Base-by-base conservation (phyloP, 306 rosid species). In the Albizia julibrissin region DNA sequence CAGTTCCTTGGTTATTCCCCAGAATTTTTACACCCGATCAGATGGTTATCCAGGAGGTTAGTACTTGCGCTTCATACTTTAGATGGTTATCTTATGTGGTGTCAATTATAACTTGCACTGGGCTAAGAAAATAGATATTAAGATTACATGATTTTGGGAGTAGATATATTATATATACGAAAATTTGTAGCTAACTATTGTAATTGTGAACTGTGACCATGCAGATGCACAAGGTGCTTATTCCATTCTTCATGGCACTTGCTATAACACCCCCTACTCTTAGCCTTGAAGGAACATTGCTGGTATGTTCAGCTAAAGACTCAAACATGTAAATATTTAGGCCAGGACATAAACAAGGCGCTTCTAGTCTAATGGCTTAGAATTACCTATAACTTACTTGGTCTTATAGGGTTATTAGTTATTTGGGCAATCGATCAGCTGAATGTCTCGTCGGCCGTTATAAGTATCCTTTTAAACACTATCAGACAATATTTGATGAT, bases 231-330 rank as follows among this genome's bases (percentile, higher is more conserved):
- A 91, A 49, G 70, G 95, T 93, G 85, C 82, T 93, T 84, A 82
- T 91, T 79, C 99, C 99, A 76, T 95, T 69, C 89, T 89, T 93
- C 43, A 34, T 95, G 71, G 95, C 92, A 34, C 68, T 95, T 69
- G 87, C 83, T 83, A 82, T 91, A 74, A 93, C 97, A 1, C 98
- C 99, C 74, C 82, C 98, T 18, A 90, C 97, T 76, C 90, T 75
- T 86, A 54, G 98, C 90, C 94, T 95, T 24, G 99, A 95, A 86
- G 99, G 99, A 75, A 93, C 98, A 22, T 82, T 95, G 88, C 88
- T 95, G 99, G 99, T 95, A 88, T 50, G 88, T 79, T 56, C 62
- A n/a, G 11, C 22, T 58, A 22, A 21, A 10, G 31, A 61, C 54
- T 84, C 65, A 34, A 74, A 40, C 27, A 72, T 47, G 58, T 76